A percentile compares a stretch with the other conserved stretches of the same genome.
These are phyloP conservation scores for Carallia brachiata DNA, from an alignment of 345 rosid genomes.

Conservation along the genomic window DNA sequence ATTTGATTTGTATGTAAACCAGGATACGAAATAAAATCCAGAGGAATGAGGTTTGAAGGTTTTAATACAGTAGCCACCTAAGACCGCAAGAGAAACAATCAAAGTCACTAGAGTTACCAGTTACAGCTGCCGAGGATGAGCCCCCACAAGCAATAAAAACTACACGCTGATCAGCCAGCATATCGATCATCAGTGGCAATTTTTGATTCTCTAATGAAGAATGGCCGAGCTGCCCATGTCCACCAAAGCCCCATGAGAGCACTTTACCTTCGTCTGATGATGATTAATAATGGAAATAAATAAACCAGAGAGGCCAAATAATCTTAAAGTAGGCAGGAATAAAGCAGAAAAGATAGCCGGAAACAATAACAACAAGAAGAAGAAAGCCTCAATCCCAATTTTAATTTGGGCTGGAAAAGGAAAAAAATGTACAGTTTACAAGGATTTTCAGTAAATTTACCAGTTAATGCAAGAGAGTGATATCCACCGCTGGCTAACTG, in stretches of 20 bases:
- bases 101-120: constrained; percentile 38
- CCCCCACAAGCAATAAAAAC: constrained; percentile 75
- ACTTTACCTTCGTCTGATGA: constrained; percentile 76
- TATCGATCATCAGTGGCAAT: constrained; percentile 55
- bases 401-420: background rate
- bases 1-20: no score
- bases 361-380: no score
- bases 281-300: constrained; percentile 11
- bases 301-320: background rate
- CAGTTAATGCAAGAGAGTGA: constrained; percentile 87
- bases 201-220: constrained; percentile 53
- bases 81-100: background rate
- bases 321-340: background rate
- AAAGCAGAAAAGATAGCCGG: background rate
- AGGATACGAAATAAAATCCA: no score
- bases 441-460: constrained; percentile 33
- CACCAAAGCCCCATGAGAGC: constrained; percentile 95
- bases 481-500: constrained; percentile 91
- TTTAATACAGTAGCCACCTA: background rate
- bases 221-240: constrained; percentile 86
- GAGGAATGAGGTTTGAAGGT: background rate
- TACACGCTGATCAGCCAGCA: constrained; percentile 57
- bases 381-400: no score
- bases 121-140: constrained; percentile 84
- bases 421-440: background rate